Base-by-base conservation (phyloP, 345 rosid species). In the Brassica cretica region DNA sequence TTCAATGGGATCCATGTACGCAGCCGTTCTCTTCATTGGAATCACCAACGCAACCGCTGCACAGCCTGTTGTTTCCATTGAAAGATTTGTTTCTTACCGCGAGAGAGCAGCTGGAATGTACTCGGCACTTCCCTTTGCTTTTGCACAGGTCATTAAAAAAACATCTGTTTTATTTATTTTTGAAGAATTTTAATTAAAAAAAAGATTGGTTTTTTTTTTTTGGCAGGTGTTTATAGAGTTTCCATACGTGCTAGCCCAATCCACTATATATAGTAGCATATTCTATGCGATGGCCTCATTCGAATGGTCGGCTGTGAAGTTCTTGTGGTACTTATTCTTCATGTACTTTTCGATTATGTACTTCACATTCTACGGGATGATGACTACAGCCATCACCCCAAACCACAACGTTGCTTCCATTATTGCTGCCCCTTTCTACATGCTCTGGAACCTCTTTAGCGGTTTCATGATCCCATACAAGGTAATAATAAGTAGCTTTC, bases 371-470 rank as follows among this genome's bases (percentile, higher is more conserved):
- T 95, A 95, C 64, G 99, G 99, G 59, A 95, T 95, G 98, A 93
- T 95, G 99, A 95, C 93, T 0, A 93, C 99, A 4, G 97, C 99
- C 2, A 67, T 95, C 82, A 95, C 99, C 6, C 99, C 99, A 41
- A 95, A 95, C 79, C 98, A 95, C 82, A 89, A 93, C 5, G 96
- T 95, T 55, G 99, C 97, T 39, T 73, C 98, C 8, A 91, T 95
- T 56, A 82, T 95, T 15, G 88, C 99, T 56, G 99, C 97, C 0
- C 99, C 99, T 0, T 91, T 87, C 80, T 93, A 95, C 74, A 95
- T 93, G 99, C 92, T 93, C n/a, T 95, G 99, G 99, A 93, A 95
- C 86, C 94, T 95, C 83, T 95, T 95, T 85, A 89, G 98, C 1
- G 97, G 99, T 80, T 95, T 93, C 74, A 91, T 91, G 98, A 95